These are phyloP conservation scores for Neurospora tetrasperma DNA, from an alignment of 495 filamentous ascomycete species.

Conservation along the genomic window DNA sequence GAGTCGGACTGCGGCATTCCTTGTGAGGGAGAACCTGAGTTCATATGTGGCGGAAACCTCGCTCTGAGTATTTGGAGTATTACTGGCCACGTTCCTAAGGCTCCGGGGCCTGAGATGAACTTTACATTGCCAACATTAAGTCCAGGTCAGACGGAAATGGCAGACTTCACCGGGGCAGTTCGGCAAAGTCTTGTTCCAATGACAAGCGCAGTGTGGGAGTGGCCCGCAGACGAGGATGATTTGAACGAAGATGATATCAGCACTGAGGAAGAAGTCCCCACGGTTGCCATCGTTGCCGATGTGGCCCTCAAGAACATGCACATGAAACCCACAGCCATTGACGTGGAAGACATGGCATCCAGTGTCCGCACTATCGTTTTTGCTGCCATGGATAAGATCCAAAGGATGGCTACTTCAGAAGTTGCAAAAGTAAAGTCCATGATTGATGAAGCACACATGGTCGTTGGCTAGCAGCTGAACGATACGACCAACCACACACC, in stretches of 20 bases:
- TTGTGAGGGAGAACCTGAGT: slow-evolving; percentile 29
- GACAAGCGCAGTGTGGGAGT: slow-evolving; percentile 12
- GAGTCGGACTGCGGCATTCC: slow-evolving; percentile 29
- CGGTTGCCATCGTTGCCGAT: neutral
- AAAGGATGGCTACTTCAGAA: slow-evolving; percentile 9
- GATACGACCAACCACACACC: slow-evolving; percentile 2
- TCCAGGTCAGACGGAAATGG: slow-evolving; percentile 11
- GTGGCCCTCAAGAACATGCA: neutral
- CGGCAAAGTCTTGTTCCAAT: slow-evolving; percentile 12
- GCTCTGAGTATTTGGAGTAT: slow-evolving; percentile 31
- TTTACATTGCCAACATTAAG: slow-evolving; percentile 10
- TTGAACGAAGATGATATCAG: neutral
- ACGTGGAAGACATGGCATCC: slow-evolving; percentile 9
- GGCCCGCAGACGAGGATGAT: slow-evolving; percentile 2
- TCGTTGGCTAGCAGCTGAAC: slow-evolving; percentile 10
- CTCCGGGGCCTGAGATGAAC: slow-evolving; percentile 5
- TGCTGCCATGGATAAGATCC: slow-evolving; percentile 9
- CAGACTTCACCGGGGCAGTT: slow-evolving; percentile 7
- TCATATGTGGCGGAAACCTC: slow-evolving; percentile 31
- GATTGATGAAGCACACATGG: slow-evolving; percentile 7
- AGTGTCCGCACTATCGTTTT: slow-evolving; percentile 13
- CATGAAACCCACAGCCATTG: neutral
- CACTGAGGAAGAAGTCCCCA: neutral
- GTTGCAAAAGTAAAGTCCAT: slow-evolving; percentile 11
- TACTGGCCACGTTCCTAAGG: slow-evolving; percentile 17